These are phyloP conservation scores for Pseudogymnoascus verrucosus DNA, from an alignment of 2,329 filamentous ascomycete genomes.

Conservation along the genomic window DNA sequence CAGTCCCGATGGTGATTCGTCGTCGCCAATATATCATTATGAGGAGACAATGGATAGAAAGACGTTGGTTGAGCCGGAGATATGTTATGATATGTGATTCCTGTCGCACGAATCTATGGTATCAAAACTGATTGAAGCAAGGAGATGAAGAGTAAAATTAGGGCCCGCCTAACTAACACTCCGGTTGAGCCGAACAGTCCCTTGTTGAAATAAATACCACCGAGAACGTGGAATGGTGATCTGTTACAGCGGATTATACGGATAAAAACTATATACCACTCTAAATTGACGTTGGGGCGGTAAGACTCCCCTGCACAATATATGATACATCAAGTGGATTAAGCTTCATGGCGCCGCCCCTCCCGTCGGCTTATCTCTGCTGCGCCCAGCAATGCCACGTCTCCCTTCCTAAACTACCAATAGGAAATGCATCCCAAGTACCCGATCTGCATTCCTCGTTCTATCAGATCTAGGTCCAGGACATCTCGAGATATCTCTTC, in stretches of 20 bases:
- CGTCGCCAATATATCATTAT: not conserved
- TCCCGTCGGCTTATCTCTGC: not conserved
- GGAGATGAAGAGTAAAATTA: not conserved
- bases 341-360: not conserved
- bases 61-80: not conserved
- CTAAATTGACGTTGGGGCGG: not conserved
- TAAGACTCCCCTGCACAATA: not conserved
- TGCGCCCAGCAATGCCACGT: not conserved
- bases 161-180: not conserved
- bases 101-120: not conserved
- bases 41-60: not conserved
- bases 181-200: not conserved
- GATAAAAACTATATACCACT: not conserved
- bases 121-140: not conserved
- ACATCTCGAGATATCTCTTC: not conserved
- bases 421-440: not conserved
- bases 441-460: not conserved
- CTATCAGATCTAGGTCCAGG: not conserved
- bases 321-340: not conserved
- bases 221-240: not conserved
- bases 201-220: not conserved
- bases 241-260: not conserved
- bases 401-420: not conserved
- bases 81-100: not conserved
- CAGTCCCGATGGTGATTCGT: not conserved